Base-by-base conservation (phyloP, 2,329 filamentous ascomycete genomes). In the Pyrenochaeta sp. region DNA sequence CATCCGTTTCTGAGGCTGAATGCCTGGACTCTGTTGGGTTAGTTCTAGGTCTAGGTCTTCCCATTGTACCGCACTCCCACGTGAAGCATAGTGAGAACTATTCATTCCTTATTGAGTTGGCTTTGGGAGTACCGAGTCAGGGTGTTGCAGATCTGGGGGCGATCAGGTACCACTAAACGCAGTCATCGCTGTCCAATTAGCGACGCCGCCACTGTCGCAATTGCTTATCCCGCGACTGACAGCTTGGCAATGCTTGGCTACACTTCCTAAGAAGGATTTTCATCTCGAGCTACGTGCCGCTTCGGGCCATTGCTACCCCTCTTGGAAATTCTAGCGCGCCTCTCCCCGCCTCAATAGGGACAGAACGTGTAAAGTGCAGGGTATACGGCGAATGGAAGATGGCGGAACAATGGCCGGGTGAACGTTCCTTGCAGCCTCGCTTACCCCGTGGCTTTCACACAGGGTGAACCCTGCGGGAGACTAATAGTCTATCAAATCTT, bases 1-100 rank as follows among this genome's bases (percentile, higher is more conserved):
- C 32, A 24, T 22, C 39, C 36, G 37, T 49, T 46, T 12, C 37
- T 44, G 42, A 48, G 39, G 46, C 52, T 50, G 52, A 50, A 22
- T 37, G 27, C 30, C 52, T 45, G 28, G 52, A 36, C 46, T 37
- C 46, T 15, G 5, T 55, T 46, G 27, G 22, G 37, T 45, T 46
- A 50, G 52, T 37, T 55, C 28, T 30, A 30, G 28, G 28, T 30
- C 28, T 5, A 30, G 28, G 6, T 30, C 28, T 19, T 30, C 28
- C 28, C 28, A 30, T 30, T 6, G 28, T 30, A 30, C 10, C 28
- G 15, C 22, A 12, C 25, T 10, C 36, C 19, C 30, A 34, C 36
- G 49, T 8, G 36, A 40, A 24, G 49, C 49, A 30, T 30, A 30
- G 28, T 30, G 28, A 30, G 9, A 30, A 30, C 28, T 5, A 30